Percentiles rank a stretch among this genome's conserved stretches.
Conservation (phyloP, 2,329 filamentous ascomycete genomes). For the Aspergillus ochraceus region DNA sequence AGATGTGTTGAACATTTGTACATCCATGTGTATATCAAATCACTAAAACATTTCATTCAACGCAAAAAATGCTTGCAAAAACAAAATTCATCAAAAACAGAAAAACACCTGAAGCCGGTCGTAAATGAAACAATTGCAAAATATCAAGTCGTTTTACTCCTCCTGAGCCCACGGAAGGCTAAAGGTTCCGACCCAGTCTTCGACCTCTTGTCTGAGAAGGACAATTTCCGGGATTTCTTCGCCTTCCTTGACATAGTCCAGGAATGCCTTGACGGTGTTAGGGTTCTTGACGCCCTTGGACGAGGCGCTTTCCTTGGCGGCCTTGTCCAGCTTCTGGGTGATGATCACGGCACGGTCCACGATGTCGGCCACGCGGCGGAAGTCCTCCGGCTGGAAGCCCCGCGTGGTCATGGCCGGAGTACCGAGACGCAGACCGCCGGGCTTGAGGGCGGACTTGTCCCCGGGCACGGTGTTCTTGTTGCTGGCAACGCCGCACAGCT, state of each 20-base stretch:
- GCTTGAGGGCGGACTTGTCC: constrained; percentile 88
- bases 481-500: constrained; percentile 91
- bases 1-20: constrained; percentile 18
- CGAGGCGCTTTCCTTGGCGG: constrained; percentile 71
- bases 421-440: constrained; percentile 89
- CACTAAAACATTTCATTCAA: neutral
- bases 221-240: constrained; percentile 83
- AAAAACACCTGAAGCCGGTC: constrained; percentile 12
- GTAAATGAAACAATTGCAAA: neutral
- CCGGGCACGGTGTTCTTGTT: constrained; percentile 99
- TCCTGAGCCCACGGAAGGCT: constrained; percentile 78
- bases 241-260: constrained; percentile 76
- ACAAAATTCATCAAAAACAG: neutral
- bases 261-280: constrained; percentile 99
- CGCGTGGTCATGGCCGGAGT: constrained; percentile 97
- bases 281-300: constrained; percentile 83
- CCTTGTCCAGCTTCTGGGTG: constrained; percentile 73
- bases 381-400: constrained; percentile 87
- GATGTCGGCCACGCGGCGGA: constrained; percentile 79
- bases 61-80: too few relatives aligned
- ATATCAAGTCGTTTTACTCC: constrained; percentile 34
- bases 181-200: constrained; percentile 84
- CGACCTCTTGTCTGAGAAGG: constrained; percentile 83
- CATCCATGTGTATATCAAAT: constrained; percentile 17
- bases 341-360: constrained; percentile 82